These are phyloP conservation scores for Aspergillus piperis DNA, from an alignment of 2,329 filamentous ascomycete genomes.

Conservation along the genomic window DNA sequence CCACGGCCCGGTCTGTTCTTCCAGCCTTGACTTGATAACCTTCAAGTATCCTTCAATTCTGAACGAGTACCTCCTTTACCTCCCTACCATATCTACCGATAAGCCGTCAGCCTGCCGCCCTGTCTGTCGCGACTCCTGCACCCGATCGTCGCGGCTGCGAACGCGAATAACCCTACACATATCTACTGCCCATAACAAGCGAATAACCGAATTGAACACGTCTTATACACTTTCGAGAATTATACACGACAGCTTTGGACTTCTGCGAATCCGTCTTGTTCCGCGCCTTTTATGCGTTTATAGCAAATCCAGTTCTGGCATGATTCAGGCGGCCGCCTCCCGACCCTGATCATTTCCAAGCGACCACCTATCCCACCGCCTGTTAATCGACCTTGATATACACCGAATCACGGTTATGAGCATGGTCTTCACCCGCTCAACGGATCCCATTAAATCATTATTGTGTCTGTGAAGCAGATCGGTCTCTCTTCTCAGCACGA, in stretches of 20 bases:
- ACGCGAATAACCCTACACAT: background rate
- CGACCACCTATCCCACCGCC: background rate
- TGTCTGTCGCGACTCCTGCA: background rate
- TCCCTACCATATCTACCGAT: background rate
- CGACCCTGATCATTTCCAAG: background rate
- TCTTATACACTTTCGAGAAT: too few species aligned
- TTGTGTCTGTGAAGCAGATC: constrained; percentile 25
- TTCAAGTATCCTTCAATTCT: background rate
- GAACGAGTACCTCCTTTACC: background rate
- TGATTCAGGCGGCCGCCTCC: constrained; percentile 2
- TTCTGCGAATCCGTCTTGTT: background rate
- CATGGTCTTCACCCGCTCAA: constrained; percentile 25
- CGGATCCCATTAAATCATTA: constrained; percentile 18
- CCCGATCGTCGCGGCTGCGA: background rate
- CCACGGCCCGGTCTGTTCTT: constrained; percentile 9
- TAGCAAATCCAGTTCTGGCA: constrained; percentile 1
- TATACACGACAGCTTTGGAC: too few species aligned
- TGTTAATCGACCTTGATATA: constrained; percentile 10
- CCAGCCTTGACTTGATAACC: constrained; percentile 10
- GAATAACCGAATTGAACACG: background rate
- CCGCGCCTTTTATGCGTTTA: background rate
- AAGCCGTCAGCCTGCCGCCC: background rate
- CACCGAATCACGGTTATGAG: constrained; percentile 22
- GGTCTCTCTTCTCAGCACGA: constrained; percentile 24
- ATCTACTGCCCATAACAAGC: background rate